Evolutionary conservation across 208 protist species (phyloP).

Genomic region (Kentomonas sorsogonicus): DNA sequence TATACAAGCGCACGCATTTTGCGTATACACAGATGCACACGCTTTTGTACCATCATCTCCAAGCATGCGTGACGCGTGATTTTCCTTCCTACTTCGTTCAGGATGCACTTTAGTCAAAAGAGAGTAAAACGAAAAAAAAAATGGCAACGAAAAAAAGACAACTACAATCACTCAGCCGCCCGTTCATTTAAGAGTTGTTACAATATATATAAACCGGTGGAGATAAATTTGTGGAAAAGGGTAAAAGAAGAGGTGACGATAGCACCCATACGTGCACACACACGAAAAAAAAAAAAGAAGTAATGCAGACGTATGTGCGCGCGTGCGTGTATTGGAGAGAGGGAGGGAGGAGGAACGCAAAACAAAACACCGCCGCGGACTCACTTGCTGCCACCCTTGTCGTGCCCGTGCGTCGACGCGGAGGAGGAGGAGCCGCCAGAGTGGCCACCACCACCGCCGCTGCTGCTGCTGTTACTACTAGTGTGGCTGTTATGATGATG

Average conservation of each 20-base stretch:
- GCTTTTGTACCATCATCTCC: not conserved
- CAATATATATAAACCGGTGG: too few species aligned
- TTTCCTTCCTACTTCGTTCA: not conserved
- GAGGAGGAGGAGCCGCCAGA: not conserved
- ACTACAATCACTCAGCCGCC: too few species aligned
- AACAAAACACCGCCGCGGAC: conserved; percentile 1
- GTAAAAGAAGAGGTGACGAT: too few species aligned
- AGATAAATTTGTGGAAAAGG: too few species aligned
- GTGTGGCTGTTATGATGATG: too few species aligned
- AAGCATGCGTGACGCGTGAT: not conserved
- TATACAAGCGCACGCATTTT: conserved; percentile 8
- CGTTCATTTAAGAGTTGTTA: too few species aligned
- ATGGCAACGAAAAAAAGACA: too few species aligned
- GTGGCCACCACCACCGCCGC: conserved; percentile 6
- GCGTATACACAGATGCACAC: not conserved
- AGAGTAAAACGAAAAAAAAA: conserved; percentile 7
- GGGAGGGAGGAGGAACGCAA: conserved; percentile 2
- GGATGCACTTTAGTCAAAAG: not conserved
- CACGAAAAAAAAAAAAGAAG: not conserved
- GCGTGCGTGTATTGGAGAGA: not conserved
- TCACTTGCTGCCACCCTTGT: not conserved
- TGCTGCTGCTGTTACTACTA: conserved; percentile 4
- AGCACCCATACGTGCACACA: too few species aligned
- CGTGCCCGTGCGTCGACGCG: not conserved
- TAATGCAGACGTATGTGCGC: not conserved